Base-by-base conservation (phyloP, 2,329 filamentous ascomycete genomes). In the Exophiala aquamarina region DNA sequence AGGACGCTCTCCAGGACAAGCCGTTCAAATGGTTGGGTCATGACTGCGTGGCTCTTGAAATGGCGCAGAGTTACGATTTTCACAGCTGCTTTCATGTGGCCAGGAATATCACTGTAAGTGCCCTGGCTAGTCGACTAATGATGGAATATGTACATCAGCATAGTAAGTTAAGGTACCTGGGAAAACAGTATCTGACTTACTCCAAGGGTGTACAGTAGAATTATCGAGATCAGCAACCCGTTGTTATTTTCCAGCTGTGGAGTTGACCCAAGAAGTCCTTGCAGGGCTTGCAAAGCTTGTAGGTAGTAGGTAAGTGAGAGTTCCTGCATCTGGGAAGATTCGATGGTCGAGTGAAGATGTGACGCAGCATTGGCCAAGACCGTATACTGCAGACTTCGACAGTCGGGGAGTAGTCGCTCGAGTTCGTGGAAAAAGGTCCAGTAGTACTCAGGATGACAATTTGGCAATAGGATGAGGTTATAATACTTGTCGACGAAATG, bases 401-500 rank as follows among this genome's bases (percentile, higher is more conserved):
- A 26, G 11, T 13, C 23, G 11, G 38, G 18, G 18, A 41, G n/a
- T 6, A 28, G 9, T 5, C n/a, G 10, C n/a, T 13, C 20, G 11
- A 44, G 7, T 28, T 44, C 32, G 17, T 18, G 2, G 5, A 44
- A 4, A 3, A 13, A 20, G 11, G 3, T 18, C 5, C 18, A 21
- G 20, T 36, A 44, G 20, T 6, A 44, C 31, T 37, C 14, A n/a
- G 41, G 32, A 23, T 40, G 32, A 21, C 41, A 44, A 4, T 38
- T 37, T 4, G 41, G 41, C 20, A 44, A 15, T 9, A 44, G n/a
- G n/a, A 44, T 37, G 5, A 44, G 28, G 5, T 38, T n/a, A 21
- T 20, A 44, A 15, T 44, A 44, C 31, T 37, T 38, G 41, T 44
- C 41, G 33, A 9, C 18, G 14, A 44, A 44, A 23, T 44, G 15